Percentiles rank a stretch among this genome's conserved stretches.
phyloP scores from a whole-genome alignment of 768 basidiomycete genomes.

The Amanita polypyramis region DNA sequence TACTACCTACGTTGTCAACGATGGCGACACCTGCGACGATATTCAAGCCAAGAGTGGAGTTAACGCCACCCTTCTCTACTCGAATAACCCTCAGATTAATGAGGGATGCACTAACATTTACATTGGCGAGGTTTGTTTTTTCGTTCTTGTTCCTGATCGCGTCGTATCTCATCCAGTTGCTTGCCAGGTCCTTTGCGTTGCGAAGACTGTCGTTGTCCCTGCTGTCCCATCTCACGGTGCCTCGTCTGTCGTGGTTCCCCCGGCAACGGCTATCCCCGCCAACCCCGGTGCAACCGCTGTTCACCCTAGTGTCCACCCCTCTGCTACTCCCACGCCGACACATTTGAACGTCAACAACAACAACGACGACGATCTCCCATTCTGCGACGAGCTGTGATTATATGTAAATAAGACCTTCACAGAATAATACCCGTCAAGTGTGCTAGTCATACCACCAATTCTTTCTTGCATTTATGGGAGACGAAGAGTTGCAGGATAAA shows the following conservation, averaged over 20 bases:
- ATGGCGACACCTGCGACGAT: constrained; percentile 48
- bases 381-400: constrained; percentile 4
- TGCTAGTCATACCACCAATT: neutral
- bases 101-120: constrained; percentile 54
- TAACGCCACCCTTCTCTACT: constrained; percentile 41
- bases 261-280: constrained; percentile 20
- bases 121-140: constrained; percentile 51
- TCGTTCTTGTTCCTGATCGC: neutral
- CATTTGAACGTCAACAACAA: neutral
- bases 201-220: constrained; percentile 30
- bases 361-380: constrained; percentile 1
- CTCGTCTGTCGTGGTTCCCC: constrained; percentile 18
- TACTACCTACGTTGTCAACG: constrained; percentile 43
- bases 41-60: constrained; percentile 30
- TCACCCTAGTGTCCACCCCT: neutral
- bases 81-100: constrained; percentile 71
- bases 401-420: no score
- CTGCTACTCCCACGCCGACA: neutral
- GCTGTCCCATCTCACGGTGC: constrained; percentile 21
- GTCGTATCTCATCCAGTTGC: neutral
- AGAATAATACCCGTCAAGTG: no score
- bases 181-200: constrained; percentile 47
- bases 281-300: constrained; percentile 12
- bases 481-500: neutral
- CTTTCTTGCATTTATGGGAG: neutral